Percentiles rank a stretch among this genome's conserved stretches.
Evolutionary conservation across 2,329 filamentous ascomycete species (phyloP).

Genomic region (Alternaria gansuensis): DNA sequence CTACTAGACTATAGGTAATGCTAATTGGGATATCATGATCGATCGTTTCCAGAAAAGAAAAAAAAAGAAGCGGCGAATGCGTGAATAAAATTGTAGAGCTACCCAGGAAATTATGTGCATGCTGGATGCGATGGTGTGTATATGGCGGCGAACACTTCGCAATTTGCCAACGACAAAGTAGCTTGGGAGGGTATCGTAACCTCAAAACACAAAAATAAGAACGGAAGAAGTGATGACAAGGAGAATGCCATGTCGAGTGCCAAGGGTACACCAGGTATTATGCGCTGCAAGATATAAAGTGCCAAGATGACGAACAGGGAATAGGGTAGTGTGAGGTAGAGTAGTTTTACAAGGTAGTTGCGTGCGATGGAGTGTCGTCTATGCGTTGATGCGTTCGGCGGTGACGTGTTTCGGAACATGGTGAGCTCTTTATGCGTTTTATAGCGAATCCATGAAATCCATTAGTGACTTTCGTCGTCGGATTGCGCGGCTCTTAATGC

Average conservation of each 20-base stretch:
- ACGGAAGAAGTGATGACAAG: constrained; percentile 7
- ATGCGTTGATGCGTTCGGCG: constrained; percentile 25
- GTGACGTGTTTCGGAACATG: constrained; percentile 31
- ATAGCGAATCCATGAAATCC: constrained; percentile 43
- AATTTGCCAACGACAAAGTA: constrained; percentile 8
- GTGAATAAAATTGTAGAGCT: constrained; percentile 1
- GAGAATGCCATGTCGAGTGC: constrained; percentile 12
- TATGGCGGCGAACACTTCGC: constrained; percentile 29
- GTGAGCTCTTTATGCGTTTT: constrained; percentile 15
- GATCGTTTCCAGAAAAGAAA: constrained; percentile 7
- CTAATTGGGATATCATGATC: constrained; percentile 10
- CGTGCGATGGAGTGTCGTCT: constrained; percentile 9
- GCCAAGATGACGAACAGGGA: constrained; percentile 5
- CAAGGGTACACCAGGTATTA: constrained; percentile 27
- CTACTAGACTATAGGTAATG: background rate
- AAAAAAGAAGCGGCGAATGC: constrained; percentile 2
- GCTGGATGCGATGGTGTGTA: constrained; percentile 24
- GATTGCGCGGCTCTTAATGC: constrained; percentile 40
- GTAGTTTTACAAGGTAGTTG: constrained; percentile 17
- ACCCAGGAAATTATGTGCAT: constrained; percentile 16
- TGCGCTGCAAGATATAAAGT: constrained; percentile 11
- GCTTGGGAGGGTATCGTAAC: constrained; percentile 22
- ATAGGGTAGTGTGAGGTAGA: background rate
- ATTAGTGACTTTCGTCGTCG: constrained; percentile 52
- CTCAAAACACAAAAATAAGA: constrained; percentile 7